A percentile compares a stretch with the other conserved stretches of the same genome.
phyloP scores from a whole-genome alignment of 2,329 filamentous ascomycete species.

The Aspergillus sp. region DNA sequence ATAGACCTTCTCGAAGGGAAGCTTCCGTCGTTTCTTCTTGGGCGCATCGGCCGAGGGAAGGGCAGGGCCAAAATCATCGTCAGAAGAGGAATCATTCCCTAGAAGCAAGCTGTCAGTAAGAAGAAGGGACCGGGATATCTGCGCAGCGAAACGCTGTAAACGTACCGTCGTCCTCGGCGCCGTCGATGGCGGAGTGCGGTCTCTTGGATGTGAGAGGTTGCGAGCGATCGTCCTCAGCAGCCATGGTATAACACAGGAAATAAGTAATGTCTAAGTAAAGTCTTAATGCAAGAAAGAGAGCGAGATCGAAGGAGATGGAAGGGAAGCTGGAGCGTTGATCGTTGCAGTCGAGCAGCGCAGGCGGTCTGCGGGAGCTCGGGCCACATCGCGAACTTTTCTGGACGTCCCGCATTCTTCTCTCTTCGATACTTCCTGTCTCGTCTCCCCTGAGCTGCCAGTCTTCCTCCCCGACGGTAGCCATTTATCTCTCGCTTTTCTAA shows the following conservation, averaged over 20 bases:
- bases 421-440: slow-evolving; percentile 4
- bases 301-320: not conserved
- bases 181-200: slow-evolving; percentile 57
- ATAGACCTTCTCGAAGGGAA: slow-evolving; percentile 95
- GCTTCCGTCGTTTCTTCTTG: slow-evolving; percentile 86
- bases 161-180: slow-evolving; percentile 43
- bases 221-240: slow-evolving; percentile 24
- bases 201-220: slow-evolving; percentile 50
- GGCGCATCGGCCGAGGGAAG: slow-evolving; percentile 75
- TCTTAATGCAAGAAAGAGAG: not conserved
- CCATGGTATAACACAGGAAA: slow-evolving; percentile 24
- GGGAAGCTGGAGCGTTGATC: too few species aligned
- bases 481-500: slow-evolving; percentile 7
- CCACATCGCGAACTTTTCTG: slow-evolving; percentile 34
- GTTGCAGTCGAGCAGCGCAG: not conserved
- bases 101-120: not conserved
- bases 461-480: slow-evolving; percentile 15
- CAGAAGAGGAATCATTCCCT: slow-evolving; percentile 60
- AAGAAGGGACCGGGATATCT: not conserved
- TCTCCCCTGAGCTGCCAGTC: slow-evolving; percentile 23
- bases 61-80: slow-evolving; percentile 91
- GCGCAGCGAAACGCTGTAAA: slow-evolving; percentile 1
- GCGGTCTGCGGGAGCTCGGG: slow-evolving; percentile 26
- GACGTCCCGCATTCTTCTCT: slow-evolving; percentile 21
- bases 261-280: not conserved